A percentile compares a stretch with the other conserved stretches of the same genome.
Conservation (phyloP, 106 monocot species). For the Vanilla planifolia region DNA sequence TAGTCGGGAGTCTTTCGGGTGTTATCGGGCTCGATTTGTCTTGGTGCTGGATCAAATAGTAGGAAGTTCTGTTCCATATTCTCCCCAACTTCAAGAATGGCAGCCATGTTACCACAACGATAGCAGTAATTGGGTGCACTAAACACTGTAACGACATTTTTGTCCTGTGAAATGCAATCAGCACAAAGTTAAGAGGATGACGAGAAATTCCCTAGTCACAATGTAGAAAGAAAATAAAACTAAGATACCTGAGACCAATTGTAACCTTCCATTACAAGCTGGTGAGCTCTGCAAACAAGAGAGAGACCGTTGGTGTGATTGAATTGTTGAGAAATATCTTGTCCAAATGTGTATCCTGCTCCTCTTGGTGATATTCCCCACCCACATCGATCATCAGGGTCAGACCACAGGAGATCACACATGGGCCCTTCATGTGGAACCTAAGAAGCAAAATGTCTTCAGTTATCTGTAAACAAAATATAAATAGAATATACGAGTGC, state of each 20-base stretch:
- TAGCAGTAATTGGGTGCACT: conserved; percentile 55
- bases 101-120: conserved; percentile 59
- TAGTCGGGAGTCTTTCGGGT: conserved; percentile 46
- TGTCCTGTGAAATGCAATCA: conserved; percentile 22
- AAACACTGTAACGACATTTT: conserved; percentile 48
- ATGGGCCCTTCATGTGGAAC: conserved; percentile 80
- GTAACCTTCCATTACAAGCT: conserved; percentile 79
- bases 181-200: no score
- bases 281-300: conserved; percentile 63
- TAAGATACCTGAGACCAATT: conserved; percentile 76
- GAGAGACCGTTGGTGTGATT: conserved; percentile 70
- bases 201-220: no score
- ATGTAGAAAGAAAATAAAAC: background rate
- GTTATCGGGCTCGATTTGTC: conserved; percentile 40
- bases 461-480: background rate
- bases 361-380: conserved; percentile 87
- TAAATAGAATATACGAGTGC: background rate
- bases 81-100: conserved; percentile 46
- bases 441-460: conserved; percentile 16
- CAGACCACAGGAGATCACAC: conserved; percentile 83
- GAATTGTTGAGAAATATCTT: conserved; percentile 66
- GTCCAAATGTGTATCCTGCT: conserved; percentile 79
- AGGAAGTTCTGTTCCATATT: conserved; percentile 54
- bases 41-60: conserved; percentile 44
- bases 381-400: conserved; percentile 77